Evolutionary conservation across 192 early-diverging fungal species (phyloP).

Genomic region (Funneliformis geosporum): DNA sequence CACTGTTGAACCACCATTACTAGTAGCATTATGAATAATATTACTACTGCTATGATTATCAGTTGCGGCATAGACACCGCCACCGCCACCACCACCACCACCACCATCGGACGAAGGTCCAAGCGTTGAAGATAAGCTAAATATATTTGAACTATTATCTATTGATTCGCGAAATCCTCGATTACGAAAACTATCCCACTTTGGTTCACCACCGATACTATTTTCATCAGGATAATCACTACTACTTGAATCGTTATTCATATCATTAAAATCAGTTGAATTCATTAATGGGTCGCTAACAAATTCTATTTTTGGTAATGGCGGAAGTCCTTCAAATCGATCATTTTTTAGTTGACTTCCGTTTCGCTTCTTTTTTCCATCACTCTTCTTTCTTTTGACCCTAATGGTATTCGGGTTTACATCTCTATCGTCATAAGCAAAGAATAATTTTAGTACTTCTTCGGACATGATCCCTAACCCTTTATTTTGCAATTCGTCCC

Average conservation of each 20-base stretch:
- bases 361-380: not conserved
- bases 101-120: not conserved
- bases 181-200: slow-evolving; percentile 1
- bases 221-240: not conserved
- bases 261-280: not conserved
- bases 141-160: not conserved
- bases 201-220: not conserved
- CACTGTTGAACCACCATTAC: not conserved
- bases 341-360: not conserved
- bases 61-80: not conserved
- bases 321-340: not conserved
- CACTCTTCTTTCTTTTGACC: not conserved
- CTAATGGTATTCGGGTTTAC: not conserved
- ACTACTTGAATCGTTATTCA: not conserved
- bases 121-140: slow-evolving; percentile 15
- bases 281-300: not conserved
- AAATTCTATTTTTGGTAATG: not conserved
- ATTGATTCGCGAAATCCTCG: not conserved
- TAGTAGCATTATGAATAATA: not conserved
- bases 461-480: slow-evolving; percentile 17
- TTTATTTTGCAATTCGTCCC: slow-evolving; percentile 19
- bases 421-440: slow-evolving; percentile 15
- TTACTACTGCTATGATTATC: not conserved
- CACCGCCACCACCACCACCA: no score
- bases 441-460: slow-evolving; percentile 21